Conservation (phyloP, 345 rosid genomes). For the sweet orange (Citrus sinensis) region DVS_A1.0 CM039168.1:18779001-18779500, state of each 20-base stretch:
- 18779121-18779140: not conserved
- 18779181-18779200: constrained; percentile 82
- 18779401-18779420: not conserved
- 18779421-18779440: not conserved
- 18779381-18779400: not conserved
- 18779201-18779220: constrained; percentile 84
- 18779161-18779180: constrained; percentile 50
- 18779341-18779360: constrained; percentile 78
- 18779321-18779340: constrained; percentile 69
- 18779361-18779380: constrained; percentile 81
- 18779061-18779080: no score
- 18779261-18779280: constrained; percentile 75
- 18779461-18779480: constrained; percentile 42
- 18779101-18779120: no score
- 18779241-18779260: constrained; percentile 72
- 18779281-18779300: constrained; percentile 51
- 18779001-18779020: no score
- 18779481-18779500: constrained; percentile 84
- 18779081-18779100: no score
- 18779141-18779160: constrained; percentile 26
- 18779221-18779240: constrained; percentile 67
- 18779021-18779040: no score
- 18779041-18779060: no score
- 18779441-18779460: not conserved
- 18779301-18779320: constrained; percentile 67